Percentiles rank a stretch among this genome's conserved stretches.
Evolutionary conservation across 139 green algal genomes (phyloP).

Genomic region (Chlorella vulgaris): DNA sequence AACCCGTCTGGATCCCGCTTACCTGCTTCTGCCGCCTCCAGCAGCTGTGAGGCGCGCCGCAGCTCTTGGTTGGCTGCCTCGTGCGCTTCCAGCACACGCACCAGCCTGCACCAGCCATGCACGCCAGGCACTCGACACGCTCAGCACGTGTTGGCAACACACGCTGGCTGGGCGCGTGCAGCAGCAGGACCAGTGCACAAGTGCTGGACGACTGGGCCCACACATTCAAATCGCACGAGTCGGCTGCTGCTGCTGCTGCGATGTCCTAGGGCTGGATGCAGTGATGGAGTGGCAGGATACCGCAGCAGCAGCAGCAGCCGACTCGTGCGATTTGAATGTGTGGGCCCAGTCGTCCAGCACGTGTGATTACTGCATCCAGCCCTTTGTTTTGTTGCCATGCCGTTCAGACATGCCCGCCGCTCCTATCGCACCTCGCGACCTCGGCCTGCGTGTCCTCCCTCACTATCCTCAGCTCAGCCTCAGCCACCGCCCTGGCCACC

Average conservation of each 20-base stretch:
- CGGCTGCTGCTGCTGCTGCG: too few species aligned
- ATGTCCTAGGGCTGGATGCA: too few species aligned
- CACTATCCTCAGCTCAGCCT: conserved; percentile 7
- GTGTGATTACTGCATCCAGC: not conserved
- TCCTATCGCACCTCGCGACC: not conserved
- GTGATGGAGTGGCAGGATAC: too few species aligned
- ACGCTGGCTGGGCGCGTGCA: not conserved
- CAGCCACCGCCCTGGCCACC: not conserved
- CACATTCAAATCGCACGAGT: too few species aligned
- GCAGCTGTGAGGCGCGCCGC: conserved; percentile 1
- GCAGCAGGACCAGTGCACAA: not conserved
- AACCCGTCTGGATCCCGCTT: not conserved
- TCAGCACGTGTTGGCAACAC: not conserved
- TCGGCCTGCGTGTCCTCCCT: conserved; percentile 9
- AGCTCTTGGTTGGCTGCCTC: conserved; percentile 13
- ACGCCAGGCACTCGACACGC: not conserved
- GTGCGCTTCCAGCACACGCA: conserved; percentile 10
- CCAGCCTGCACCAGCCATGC: not conserved
- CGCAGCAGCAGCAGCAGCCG: too few species aligned
- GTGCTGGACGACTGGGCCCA: too few species aligned
- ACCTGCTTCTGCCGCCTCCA: conserved; percentile 3
- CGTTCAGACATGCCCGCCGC: not conserved
- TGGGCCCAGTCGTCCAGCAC: too few species aligned
- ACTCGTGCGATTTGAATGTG: too few species aligned
- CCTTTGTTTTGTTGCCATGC: not conserved